These are phyloP conservation scores for Mortierella sp. DNA, from an alignment of 371 early-diverging fungal species.

Conservation along the genomic window DNA sequence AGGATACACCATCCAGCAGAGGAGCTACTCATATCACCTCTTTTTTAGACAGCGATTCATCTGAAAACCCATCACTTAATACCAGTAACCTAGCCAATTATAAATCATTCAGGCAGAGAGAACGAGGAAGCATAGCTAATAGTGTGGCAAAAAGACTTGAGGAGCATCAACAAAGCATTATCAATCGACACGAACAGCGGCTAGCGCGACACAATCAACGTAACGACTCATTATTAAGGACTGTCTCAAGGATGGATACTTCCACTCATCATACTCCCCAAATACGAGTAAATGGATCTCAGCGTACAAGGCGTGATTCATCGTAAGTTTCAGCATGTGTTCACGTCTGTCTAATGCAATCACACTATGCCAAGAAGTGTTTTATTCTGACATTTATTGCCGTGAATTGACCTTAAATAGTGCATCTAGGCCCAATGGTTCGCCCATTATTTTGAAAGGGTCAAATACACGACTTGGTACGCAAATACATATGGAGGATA, in stretches of 20 bases:
- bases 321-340: constrained; percentile 20
- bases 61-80: constrained; percentile 64
- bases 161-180: constrained; percentile 56
- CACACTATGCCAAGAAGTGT: not conserved
- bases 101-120: constrained; percentile 61
- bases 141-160: constrained; percentile 43
- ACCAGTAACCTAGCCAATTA: constrained; percentile 64
- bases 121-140: constrained; percentile 61
- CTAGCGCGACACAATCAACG: constrained; percentile 22
- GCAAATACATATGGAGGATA: not conserved
- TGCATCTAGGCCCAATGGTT: constrained; percentile 15
- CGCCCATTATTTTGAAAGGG: constrained; percentile 47
- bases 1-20: constrained; percentile 57
- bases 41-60: constrained; percentile 66
- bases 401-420: constrained; percentile 1
- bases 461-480: constrained; percentile 53
- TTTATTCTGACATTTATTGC: not conserved
- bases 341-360: not conserved
- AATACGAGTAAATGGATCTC: constrained; percentile 59
- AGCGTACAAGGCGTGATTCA: constrained; percentile 25
- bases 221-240: constrained; percentile 17
- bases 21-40: constrained; percentile 62
- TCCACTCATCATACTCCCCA: constrained; percentile 15
- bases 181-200: constrained; percentile 59
- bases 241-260: constrained; percentile 23